phyloP scores from a whole-genome alignment of 1,284 basidiomycete species.

The Hypsizygus ulmarius region DNA sequence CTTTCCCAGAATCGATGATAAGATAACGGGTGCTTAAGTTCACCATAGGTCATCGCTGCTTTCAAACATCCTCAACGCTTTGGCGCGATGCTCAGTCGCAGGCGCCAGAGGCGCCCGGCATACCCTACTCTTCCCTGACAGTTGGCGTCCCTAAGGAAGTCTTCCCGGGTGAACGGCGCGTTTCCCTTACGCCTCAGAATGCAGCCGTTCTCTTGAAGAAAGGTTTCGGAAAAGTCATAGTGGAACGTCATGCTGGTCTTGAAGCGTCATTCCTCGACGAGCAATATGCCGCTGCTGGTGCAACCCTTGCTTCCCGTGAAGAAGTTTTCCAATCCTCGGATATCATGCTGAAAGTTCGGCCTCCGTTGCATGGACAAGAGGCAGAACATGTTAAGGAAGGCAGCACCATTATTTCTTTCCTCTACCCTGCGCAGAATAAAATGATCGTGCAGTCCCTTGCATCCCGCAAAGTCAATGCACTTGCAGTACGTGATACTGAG shows the following conservation, averaged over 20 bases:
- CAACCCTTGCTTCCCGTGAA: conserved; percentile 63
- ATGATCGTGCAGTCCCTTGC: conserved; percentile 65
- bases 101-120: conserved; percentile 39
- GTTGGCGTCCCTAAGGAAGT: conserved; percentile 76
- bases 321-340: conserved; percentile 64
- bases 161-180: conserved; percentile 74
- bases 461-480: conserved; percentile 61
- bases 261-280: conserved; percentile 77
- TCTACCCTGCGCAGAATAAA: conserved; percentile 81
- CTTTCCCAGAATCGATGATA: conserved; percentile 3
- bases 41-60: conserved; percentile 30
- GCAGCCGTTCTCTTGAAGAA: conserved; percentile 74
- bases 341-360: conserved; percentile 80
- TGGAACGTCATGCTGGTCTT: conserved; percentile 70
- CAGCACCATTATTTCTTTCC: conserved; percentile 78
- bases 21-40: background rate
- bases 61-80: conserved; percentile 29
- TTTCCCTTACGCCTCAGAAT: conserved; percentile 78
- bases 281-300: conserved; percentile 76
- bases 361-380: conserved; percentile 64
- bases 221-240: conserved; percentile 68
- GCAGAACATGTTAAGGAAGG: conserved; percentile 59
- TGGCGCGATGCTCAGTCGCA: conserved; percentile 27
- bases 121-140: conserved; percentile 70
- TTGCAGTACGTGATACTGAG: conserved; percentile 40